Percentiles rank a stretch among this genome's conserved stretches.
Evolutionary conservation across 106 monocot genomes (phyloP).

Genomic region (Xerophyta viscosa): DNA sequence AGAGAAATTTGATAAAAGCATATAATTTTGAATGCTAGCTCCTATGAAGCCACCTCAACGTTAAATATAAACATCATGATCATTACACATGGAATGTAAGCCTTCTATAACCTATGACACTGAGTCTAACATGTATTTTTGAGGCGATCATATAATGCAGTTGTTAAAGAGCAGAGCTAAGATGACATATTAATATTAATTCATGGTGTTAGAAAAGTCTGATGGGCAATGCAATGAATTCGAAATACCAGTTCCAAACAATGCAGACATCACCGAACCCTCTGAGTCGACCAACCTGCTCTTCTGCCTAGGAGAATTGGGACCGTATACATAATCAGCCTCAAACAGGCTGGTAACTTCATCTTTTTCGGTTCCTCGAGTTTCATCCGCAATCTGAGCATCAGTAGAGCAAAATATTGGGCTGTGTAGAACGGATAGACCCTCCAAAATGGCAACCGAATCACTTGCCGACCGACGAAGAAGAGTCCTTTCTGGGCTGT

Average conservation of each 20-base stretch:
- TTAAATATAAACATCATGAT: too few relatives aligned
- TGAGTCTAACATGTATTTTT: not conserved
- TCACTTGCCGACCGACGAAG: constrained; percentile 77
- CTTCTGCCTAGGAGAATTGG: constrained; percentile 88
- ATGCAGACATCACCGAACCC: constrained; percentile 57
- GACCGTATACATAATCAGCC: constrained; percentile 64
- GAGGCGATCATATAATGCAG: not conserved
- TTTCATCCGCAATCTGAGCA: constrained; percentile 5
- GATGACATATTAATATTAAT: not conserved
- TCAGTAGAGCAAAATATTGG: constrained; percentile 11
- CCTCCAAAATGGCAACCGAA: constrained; percentile 46
- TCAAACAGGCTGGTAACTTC: constrained; percentile 34
- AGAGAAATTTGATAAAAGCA: too few relatives aligned
- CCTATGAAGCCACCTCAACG: too few relatives aligned
- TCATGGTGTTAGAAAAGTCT: constrained; percentile 10
- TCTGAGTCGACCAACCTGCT: constrained; percentile 38
- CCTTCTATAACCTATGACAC: too few relatives aligned
- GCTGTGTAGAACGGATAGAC: constrained; percentile 11
- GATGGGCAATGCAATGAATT: constrained; percentile 43
- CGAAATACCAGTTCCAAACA: constrained; percentile 54
- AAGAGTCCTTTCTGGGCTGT: constrained; percentile 11
- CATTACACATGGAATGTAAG: too few relatives aligned
- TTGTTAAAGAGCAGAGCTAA: too few relatives aligned
- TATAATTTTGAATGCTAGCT: too few relatives aligned
- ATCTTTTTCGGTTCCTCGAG: constrained; percentile 1